Percentiles rank a stretch among this genome's conserved stretches.
These are phyloP conservation scores for Ambrosia trifida DNA, from an alignment of 129 eudicot species.

Conservation along the genomic window DNA sequence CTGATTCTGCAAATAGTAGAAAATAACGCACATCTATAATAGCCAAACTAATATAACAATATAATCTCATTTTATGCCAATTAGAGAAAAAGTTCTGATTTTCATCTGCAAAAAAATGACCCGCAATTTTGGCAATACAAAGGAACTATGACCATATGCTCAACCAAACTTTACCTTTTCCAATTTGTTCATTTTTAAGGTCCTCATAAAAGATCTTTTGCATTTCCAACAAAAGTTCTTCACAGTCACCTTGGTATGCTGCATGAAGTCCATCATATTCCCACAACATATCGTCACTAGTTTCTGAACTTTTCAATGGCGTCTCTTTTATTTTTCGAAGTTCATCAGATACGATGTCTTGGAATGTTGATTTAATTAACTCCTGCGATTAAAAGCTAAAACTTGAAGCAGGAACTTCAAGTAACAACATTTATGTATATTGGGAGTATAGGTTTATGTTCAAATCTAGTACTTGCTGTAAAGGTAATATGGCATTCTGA, in stretches of 20 bases:
- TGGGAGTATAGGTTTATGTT: constrained; percentile 6
- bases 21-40: constrained; percentile 2
- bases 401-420: constrained; percentile 4
- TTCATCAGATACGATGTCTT: constrained; percentile 82
- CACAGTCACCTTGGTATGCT: constrained; percentile 79
- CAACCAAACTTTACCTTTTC: constrained; percentile 43
- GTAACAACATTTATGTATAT: constrained; percentile 8
- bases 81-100: not conserved
- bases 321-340: constrained; percentile 53
- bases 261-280: constrained; percentile 79
- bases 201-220: constrained; percentile 90
- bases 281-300: constrained; percentile 68
- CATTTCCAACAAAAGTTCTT: constrained; percentile 87
- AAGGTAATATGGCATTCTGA: not conserved
- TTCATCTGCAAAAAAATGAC: not conserved
- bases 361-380: constrained; percentile 60
- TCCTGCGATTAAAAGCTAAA: constrained; percentile 46
- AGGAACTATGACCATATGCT: not conserved
- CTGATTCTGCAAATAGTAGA: constrained; percentile 44
- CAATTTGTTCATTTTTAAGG: constrained; percentile 41
- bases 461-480: constrained; percentile 5
- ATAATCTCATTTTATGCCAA: constrained; percentile 5
- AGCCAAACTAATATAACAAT: not conserved
- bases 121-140: not conserved
- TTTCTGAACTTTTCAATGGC: constrained; percentile 35